These are phyloP conservation scores for Globisporangium paddicum DNA, from an alignment of 352 stramenopile species.

Conservation along the genomic window DNA sequence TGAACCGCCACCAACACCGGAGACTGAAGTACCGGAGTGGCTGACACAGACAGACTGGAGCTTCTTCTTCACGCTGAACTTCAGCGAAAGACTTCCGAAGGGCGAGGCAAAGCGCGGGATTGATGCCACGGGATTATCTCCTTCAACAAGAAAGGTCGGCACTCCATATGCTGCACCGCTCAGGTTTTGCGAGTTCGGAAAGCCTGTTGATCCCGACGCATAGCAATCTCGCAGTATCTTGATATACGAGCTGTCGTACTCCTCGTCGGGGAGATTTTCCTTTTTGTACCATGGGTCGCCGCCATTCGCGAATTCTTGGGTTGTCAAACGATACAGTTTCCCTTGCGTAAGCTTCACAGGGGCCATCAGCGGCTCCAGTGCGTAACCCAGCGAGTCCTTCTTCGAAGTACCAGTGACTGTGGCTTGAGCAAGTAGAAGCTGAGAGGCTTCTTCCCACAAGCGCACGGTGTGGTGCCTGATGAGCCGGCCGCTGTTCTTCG, in stretches of 20 bases:
- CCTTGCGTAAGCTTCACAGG: conserved; percentile 69
- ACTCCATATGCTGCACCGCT: conserved; percentile 81
- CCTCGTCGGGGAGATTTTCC: conserved; percentile 81
- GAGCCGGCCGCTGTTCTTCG: conserved; percentile 53
- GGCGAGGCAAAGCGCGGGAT: conserved; percentile 58
- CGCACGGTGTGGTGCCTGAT: conserved; percentile 72
- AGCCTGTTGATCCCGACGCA: conserved; percentile 72
- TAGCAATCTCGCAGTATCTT: conserved; percentile 87
- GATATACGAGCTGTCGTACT: conserved; percentile 85
- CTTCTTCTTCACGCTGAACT: conserved; percentile 69
- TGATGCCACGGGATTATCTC: conserved; percentile 59
- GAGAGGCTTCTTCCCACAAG: conserved; percentile 80
- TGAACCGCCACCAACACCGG: conserved; percentile 44
- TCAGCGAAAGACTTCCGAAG: conserved; percentile 44
- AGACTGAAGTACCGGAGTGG: conserved; percentile 64
- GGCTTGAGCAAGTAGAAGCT: conserved; percentile 57
- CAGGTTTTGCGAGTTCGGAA: conserved; percentile 85
- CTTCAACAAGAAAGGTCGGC: conserved; percentile 80
- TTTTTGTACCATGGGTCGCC: conserved; percentile 90
- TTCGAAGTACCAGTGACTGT: conserved; percentile 58
- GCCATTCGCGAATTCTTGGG: conserved; percentile 83
- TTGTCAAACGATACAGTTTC: conserved; percentile 85
- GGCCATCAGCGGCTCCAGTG: conserved; percentile 45
- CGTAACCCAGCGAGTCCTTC: conserved; percentile 74
- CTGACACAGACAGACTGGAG: conserved; percentile 55